Conservation (phyloP, 352 stramenopile genomes). For the Aphanomyces cochlioides region DNA sequence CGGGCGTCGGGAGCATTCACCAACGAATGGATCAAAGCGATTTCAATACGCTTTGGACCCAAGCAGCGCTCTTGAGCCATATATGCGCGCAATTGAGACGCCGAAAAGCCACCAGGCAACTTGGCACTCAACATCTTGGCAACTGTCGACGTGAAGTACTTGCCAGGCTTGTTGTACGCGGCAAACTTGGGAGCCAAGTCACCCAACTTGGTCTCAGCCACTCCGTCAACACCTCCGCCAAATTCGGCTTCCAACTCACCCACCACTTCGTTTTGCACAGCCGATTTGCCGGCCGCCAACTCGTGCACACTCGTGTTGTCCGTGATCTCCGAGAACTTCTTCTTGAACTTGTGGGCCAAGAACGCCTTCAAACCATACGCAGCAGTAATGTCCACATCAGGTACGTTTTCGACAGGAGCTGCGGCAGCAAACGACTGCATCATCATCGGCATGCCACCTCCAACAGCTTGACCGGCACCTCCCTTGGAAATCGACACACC, state of each 20-base stretch:
- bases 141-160: constrained; percentile 61
- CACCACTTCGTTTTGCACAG: constrained; percentile 84
- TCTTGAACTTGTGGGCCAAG: constrained; percentile 65
- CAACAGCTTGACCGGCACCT: constrained; percentile 15
- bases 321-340: constrained; percentile 57
- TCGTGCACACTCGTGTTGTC: constrained; percentile 69
- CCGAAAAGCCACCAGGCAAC: constrained; percentile 77
- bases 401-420: constrained; percentile 41
- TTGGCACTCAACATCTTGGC: constrained; percentile 70
- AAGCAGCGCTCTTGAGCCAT: constrained; percentile 65
- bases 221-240: constrained; percentile 58
- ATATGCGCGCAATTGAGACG: constrained; percentile 67
- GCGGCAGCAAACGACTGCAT: constrained; percentile 24
- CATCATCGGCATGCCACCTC: constrained; percentile 31
- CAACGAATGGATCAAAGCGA: constrained; percentile 66
- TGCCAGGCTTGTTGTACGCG: constrained; percentile 60
- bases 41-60: constrained; percentile 58
- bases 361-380: constrained; percentile 71
- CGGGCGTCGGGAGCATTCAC: constrained; percentile 66
- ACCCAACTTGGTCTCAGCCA: constrained; percentile 61
- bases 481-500: constrained; percentile 48
- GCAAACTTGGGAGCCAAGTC: constrained; percentile 64
- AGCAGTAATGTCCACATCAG: constrained; percentile 53
- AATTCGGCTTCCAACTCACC: constrained; percentile 85
- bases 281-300: constrained; percentile 68